A percentile compares a stretch with the other conserved stretches of the same genome.
Evolutionary conservation across 208 protist species (phyloP).

Genomic region (Wallacemonas sp.): DNA sequence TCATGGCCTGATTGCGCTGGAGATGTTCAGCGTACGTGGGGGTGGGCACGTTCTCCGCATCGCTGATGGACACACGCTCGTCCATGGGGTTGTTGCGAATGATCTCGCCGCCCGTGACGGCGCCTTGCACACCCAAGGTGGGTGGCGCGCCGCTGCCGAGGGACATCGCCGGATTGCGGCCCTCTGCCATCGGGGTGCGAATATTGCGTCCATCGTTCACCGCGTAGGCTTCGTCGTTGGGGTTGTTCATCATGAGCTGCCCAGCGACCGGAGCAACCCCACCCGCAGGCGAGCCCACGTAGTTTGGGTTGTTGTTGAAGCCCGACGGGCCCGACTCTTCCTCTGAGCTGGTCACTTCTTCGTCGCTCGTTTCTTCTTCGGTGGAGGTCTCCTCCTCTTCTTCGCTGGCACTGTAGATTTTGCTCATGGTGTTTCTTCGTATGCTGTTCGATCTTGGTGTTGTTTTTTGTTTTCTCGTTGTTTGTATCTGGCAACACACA

Average conservation of each 20-base stretch:
- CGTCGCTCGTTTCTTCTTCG: conserved; percentile 9
- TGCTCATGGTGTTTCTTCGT: conserved; percentile 4
- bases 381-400: conserved; percentile 27
- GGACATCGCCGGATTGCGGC: background rate
- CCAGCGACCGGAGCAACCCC: background rate
- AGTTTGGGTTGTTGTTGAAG: conserved; percentile 14
- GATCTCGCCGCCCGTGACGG: conserved; percentile 30
- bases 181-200: conserved; percentile 23
- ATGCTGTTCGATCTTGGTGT: no score
- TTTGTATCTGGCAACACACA: no score
- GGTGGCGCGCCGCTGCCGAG: background rate
- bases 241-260: conserved; percentile 34
- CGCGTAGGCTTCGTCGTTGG: conserved; percentile 52
- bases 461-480: no score
- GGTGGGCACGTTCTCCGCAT: conserved; percentile 55
- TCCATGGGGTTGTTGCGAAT: conserved; percentile 90
- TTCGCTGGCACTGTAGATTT: conserved; percentile 9
- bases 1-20: conserved; percentile 1
- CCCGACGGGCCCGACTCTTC: background rate
- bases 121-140: background rate
- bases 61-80: conserved; percentile 72
- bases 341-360: conserved; percentile 5
- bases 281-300: background rate
- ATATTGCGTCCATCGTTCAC: conserved; percentile 41
- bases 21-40: conserved; percentile 20